These are phyloP conservation scores for Naganishia vaughanmartiniae DNA, from an alignment of 768 basidiomycete species.

Conservation along the genomic window DNA sequence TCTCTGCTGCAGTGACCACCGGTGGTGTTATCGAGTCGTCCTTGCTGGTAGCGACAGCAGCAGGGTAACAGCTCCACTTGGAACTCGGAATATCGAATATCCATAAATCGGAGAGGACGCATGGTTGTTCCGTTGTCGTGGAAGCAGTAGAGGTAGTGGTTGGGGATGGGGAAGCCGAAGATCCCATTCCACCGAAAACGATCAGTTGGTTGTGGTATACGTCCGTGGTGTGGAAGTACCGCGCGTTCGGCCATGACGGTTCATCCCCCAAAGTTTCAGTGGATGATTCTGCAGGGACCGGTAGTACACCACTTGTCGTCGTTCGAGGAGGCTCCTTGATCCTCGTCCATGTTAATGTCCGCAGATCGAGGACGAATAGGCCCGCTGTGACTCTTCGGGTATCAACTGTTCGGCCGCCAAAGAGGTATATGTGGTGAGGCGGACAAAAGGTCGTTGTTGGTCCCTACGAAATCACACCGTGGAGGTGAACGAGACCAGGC, in stretches of 20 bases:
- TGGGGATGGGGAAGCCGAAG: neutral
- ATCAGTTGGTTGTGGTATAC: conserved; percentile 86
- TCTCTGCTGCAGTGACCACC: too few species aligned
- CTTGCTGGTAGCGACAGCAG: conserved; percentile 52
- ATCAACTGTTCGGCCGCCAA: conserved; percentile 78
- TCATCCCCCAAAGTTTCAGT: neutral
- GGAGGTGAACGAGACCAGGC: too few species aligned
- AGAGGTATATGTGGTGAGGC: conserved; percentile 41
- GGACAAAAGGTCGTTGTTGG: conserved; percentile 45
- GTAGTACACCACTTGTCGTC: too few species aligned
- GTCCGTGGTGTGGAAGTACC: conserved; percentile 95
- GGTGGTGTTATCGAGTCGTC: too few species aligned
- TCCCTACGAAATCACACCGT: conserved; percentile 34
- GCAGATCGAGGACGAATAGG: conserved; percentile 83
- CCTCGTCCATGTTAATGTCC: conserved; percentile 75
- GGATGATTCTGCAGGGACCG: too few species aligned
- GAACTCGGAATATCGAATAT: conserved; percentile 73
- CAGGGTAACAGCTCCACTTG: conserved; percentile 58
- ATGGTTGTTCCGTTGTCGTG: conserved; percentile 59
- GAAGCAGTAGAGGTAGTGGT: conserved; percentile 50
- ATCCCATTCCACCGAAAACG: conserved; percentile 87
- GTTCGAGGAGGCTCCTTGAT: conserved; percentile 55
- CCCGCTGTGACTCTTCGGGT: conserved; percentile 85
- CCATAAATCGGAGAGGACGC: conserved; percentile 88
- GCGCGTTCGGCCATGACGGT: conserved; percentile 63